phyloP scores from a whole-genome alignment of 2,329 filamentous ascomycete genomes.

The Penicillium sp. region DNA sequence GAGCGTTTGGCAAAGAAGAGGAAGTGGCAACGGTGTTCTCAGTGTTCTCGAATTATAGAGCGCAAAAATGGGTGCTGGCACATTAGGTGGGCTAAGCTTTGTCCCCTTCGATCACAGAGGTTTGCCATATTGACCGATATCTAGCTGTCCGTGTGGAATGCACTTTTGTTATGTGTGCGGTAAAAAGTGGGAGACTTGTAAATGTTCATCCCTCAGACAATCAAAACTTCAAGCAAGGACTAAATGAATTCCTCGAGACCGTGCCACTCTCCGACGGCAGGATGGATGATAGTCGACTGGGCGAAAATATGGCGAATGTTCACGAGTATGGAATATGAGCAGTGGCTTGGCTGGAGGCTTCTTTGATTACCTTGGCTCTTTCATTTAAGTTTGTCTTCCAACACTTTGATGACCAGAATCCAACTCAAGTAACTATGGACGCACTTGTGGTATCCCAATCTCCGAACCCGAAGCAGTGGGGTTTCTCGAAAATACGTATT shows the following conservation, averaged over 20 bases:
- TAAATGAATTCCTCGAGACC: neutral
- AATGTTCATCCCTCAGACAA: neutral
- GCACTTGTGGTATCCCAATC: too few species aligned
- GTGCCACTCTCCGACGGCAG: neutral
- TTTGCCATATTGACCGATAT: neutral
- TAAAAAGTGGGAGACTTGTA: neutral
- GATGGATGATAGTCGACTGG: too few species aligned
- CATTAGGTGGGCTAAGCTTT: neutral
- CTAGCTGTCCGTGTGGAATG: neutral
- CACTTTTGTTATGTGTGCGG: neutral
- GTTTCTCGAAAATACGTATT: too few species aligned
- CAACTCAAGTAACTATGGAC: too few species aligned
- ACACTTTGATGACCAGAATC: too few species aligned
- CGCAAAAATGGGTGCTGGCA: neutral
- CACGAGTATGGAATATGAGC: too few species aligned
- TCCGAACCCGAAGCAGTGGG: too few species aligned
- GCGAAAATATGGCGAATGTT: too few species aligned
- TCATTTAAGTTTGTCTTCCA: too few species aligned
- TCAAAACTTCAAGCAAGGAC: neutral
- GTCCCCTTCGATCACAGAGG: neutral
- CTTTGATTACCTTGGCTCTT: too few species aligned
- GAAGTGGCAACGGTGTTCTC: conserved; percentile 1
- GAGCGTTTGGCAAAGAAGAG: neutral
- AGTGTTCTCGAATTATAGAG: neutral
- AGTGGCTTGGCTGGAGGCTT: too few species aligned